A percentile compares a stretch with the other conserved stretches of the same genome.
These are phyloP conservation scores for Pseudogymnoascus sp. DNA, from an alignment of 2,329 filamentous ascomycete genomes.

Conservation along the genomic window DNA sequence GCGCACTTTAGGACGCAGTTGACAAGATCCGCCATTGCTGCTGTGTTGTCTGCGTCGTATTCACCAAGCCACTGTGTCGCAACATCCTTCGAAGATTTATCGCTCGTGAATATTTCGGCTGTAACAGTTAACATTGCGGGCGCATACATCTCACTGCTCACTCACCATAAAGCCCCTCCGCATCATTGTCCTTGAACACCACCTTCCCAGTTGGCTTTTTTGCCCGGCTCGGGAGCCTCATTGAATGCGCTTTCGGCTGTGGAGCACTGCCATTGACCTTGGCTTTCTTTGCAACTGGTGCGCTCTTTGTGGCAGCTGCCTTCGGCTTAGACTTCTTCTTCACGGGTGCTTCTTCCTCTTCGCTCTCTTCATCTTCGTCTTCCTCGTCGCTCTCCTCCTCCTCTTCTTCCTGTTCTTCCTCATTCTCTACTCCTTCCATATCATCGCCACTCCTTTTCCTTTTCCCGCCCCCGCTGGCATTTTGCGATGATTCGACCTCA, in stretches of 20 bases:
- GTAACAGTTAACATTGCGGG: slow-evolving; percentile 21
- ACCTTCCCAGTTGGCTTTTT: slow-evolving; percentile 31
- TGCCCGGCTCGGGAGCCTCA: slow-evolving; percentile 26
- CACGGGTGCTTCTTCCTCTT: slow-evolving; percentile 37
- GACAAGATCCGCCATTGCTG: slow-evolving; percentile 52
- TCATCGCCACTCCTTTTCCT: slow-evolving; percentile 46
- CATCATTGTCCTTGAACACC: slow-evolving; percentile 34
- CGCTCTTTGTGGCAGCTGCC: slow-evolving; percentile 33
- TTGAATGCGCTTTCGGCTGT: slow-evolving; percentile 45
- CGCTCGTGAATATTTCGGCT: slow-evolving; percentile 58
- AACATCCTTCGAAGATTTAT: slow-evolving; percentile 46
- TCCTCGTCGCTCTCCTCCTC: slow-evolving; percentile 33
- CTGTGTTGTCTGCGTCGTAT: slow-evolving; percentile 45
- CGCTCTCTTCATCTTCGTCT: slow-evolving; percentile 34
- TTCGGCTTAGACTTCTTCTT: slow-evolving; percentile 29
- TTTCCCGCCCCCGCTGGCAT: slow-evolving; percentile 38
- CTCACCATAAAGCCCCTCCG: slow-evolving; percentile 25
- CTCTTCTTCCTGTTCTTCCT: slow-evolving; percentile 35
- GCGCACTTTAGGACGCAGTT: slow-evolving; percentile 62
- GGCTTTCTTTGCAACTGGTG: slow-evolving; percentile 54
- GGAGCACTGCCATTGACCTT: slow-evolving; percentile 53
- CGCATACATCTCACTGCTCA: not conserved
- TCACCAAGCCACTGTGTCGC: slow-evolving; percentile 51
- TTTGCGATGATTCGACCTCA: slow-evolving; percentile 33
- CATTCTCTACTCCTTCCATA: slow-evolving; percentile 39